A percentile compares a stretch with the other conserved stretches of the same genome.
Evolutionary conservation across 2,329 filamentous ascomycete species (phyloP).

Genomic region (Alternaria rosae): DNA sequence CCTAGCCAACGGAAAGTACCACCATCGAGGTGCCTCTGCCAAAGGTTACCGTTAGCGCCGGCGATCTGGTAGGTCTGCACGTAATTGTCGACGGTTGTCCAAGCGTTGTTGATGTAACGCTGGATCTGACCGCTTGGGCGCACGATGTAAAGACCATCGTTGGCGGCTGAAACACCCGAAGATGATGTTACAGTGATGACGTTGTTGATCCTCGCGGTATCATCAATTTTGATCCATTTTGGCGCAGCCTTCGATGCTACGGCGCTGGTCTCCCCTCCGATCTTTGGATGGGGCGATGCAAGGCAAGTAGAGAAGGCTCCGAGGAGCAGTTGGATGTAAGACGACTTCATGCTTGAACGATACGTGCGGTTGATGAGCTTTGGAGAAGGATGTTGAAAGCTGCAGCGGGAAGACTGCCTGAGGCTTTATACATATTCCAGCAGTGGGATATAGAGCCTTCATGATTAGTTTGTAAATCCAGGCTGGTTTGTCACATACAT

Average conservation of each 20-base stretch:
- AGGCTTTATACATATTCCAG: neutral
- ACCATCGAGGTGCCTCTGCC: neutral
- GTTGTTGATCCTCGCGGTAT: neutral
- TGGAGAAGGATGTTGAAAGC: neutral
- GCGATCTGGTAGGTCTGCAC: neutral
- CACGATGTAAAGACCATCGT: neutral
- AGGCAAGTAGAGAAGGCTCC: neutral
- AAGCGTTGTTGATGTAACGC: neutral
- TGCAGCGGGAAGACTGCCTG: neutral
- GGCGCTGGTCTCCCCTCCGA: neutral
- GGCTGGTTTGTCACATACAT: neutral
- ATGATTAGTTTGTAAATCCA: neutral
- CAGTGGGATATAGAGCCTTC: neutral
- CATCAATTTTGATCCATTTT: neutral
- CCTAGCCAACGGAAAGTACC: neutral
- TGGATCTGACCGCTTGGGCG: neutral
- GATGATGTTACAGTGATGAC: neutral
- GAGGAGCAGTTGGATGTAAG: neutral
- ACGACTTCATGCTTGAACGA: neutral
- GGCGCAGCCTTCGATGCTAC: neutral
- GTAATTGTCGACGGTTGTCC: neutral
- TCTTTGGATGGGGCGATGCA: neutral
- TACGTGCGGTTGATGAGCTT: neutral
- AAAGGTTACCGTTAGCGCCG: neutral
- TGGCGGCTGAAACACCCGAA: neutral